These are phyloP conservation scores for Globisporangium viniferum DNA, from an alignment of 352 stramenopile species.

Conservation along the genomic window DNA sequence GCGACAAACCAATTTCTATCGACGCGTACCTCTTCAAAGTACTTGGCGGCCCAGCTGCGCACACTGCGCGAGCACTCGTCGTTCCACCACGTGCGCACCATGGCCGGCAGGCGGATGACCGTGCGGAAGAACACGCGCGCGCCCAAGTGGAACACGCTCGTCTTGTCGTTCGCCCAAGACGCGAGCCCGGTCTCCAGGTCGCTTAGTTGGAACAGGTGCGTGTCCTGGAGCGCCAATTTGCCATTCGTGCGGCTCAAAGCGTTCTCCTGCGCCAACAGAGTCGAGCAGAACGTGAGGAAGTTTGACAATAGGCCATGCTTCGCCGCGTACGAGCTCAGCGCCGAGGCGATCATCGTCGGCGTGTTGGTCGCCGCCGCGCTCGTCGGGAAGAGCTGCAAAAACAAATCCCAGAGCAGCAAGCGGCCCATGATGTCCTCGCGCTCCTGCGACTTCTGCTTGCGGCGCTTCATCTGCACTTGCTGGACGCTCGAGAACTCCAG, in stretches of 20 bases:
- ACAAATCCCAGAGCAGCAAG: conserved; percentile 80
- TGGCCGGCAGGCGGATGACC: conserved; percentile 74
- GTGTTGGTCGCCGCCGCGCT: conserved; percentile 13
- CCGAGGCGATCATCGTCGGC: conserved; percentile 55
- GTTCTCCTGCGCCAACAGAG: conserved; percentile 59
- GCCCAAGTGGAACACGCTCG: conserved; percentile 44
- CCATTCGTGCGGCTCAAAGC: conserved; percentile 20
- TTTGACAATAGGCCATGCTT: conserved; percentile 57
- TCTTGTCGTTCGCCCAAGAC: conserved; percentile 31
- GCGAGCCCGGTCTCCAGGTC: conserved; percentile 35
- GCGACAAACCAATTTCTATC: conserved; percentile 3
- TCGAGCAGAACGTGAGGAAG: conserved; percentile 63
- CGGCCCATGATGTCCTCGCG: conserved; percentile 49
- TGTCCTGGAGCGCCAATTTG: conserved; percentile 42
- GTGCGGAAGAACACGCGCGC: conserved; percentile 82
- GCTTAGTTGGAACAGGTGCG: conserved; percentile 38
- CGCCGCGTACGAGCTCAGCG: conserved; percentile 64
- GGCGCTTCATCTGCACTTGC: conserved; percentile 41
- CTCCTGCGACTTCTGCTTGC: conserved; percentile 51
- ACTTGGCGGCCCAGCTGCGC: conserved; percentile 83
- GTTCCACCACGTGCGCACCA: conserved; percentile 90
- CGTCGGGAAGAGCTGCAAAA: conserved; percentile 74
- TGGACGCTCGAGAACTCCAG: conserved; percentile 36
- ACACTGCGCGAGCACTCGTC: conserved; percentile 81
- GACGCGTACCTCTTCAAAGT: conserved; percentile 74